These are phyloP conservation scores for Yamadazyma insecticola DNA, from an alignment of 805 yeast genomes.

Conservation along the genomic window DNA sequence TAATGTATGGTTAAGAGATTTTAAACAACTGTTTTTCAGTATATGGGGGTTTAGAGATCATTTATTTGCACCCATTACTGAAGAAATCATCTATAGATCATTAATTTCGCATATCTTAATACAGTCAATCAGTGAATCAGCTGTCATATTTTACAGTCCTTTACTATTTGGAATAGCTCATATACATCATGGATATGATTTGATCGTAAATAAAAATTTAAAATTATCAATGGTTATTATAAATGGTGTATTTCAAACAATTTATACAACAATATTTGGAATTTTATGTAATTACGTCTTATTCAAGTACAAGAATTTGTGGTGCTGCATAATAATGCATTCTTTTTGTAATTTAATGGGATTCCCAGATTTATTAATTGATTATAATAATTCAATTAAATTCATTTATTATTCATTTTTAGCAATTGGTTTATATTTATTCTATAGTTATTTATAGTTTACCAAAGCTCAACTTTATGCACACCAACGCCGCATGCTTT, in stretches of 20 bases:
- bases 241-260: constrained; percentile 46
- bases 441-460: too few relatives aligned
- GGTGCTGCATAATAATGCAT: constrained; percentile 59
- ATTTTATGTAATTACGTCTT: constrained; percentile 55
- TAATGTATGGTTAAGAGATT: constrained; percentile 10
- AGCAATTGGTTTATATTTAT: constrained; percentile 7
- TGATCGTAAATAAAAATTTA: constrained; percentile 10
- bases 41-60: constrained; percentile 51
- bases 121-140: constrained; percentile 5
- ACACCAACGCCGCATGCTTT: too few relatives aligned
- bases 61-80: constrained; percentile 71
- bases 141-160: constrained; percentile 45
- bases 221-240: constrained; percentile 2
- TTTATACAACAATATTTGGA: constrained; percentile 71
- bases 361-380: constrained; percentile 42
- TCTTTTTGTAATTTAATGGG: constrained; percentile 67
- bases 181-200: constrained; percentile 63
- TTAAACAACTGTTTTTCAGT: constrained; percentile 16
- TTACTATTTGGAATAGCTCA: constrained; percentile 74
- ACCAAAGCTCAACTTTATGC: too few relatives aligned
- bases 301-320: constrained; percentile 43
- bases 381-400: constrained; percentile 3
- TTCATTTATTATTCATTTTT: constrained; percentile 10
- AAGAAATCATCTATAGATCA: constrained; percentile 67
- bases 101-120: constrained; percentile 26